Percentiles rank a stretch among this genome's conserved stretches.
These are phyloP conservation scores for Alectoria sarmentosa DNA, from an alignment of 495 filamentous ascomycete species.

Conservation along the genomic window DNA sequence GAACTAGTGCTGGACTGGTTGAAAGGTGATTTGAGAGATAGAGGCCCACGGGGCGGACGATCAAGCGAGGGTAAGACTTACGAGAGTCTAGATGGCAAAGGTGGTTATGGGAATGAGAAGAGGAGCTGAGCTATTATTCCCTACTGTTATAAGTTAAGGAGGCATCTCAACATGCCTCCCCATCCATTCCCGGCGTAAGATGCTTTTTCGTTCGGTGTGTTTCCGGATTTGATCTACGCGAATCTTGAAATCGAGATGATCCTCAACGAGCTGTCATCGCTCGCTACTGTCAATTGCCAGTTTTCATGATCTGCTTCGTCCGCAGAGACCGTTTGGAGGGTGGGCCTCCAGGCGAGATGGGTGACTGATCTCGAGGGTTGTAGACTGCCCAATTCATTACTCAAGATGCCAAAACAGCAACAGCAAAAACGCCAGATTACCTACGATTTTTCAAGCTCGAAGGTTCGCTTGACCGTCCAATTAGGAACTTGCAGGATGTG, in stretches of 20 bases:
- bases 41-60: conserved; percentile 64
- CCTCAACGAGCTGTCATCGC: conserved; percentile 74
- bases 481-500: conserved; percentile 36
- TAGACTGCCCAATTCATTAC: conserved; percentile 34
- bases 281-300: conserved; percentile 65
- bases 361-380: conserved; percentile 69
- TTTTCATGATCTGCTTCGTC: conserved; percentile 16
- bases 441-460: conserved; percentile 14
- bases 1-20: conserved; percentile 85
- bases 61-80: conserved; percentile 67
- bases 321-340: conserved; percentile 17
- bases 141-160: no score
- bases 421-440: conserved; percentile 3
- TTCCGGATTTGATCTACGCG: background rate
- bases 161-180: conserved; percentile 20
- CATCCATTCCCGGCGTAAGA: background rate
- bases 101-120: conserved; percentile 77
- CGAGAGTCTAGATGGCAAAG: conserved; percentile 53
- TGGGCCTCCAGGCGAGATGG: conserved; percentile 72
- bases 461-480: conserved; percentile 40
- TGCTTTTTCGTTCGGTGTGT: conserved; percentile 7
- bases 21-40: conserved; percentile 68
- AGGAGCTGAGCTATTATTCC: conserved; percentile 28
- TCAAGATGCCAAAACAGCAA: conserved; percentile 12
- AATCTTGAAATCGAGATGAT: conserved; percentile 52